Percentiles rank a stretch among this genome's conserved stretches.
phyloP scores from a whole-genome alignment of 805 yeast species.

The Komagataella pseudopastoris region DNA sequence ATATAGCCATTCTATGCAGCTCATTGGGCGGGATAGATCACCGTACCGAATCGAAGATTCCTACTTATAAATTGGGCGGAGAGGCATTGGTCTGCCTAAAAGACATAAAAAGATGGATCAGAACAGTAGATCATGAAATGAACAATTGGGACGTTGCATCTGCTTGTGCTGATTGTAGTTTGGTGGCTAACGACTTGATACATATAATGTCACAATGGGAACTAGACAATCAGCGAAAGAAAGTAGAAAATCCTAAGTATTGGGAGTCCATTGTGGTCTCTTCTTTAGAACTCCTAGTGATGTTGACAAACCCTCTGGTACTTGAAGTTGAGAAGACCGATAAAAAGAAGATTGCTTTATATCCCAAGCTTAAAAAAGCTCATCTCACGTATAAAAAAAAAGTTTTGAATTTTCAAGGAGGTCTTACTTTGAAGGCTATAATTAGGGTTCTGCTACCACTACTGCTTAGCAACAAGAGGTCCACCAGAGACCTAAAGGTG shows the following conservation, averaged over 20 bases:
- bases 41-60: slow-evolving; percentile 24
- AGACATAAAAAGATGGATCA: slow-evolving; percentile 83
- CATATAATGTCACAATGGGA: slow-evolving; percentile 73
- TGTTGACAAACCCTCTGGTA: slow-evolving; percentile 77
- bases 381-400: slow-evolving; percentile 64
- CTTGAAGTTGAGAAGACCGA: slow-evolving; percentile 45
- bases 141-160: slow-evolving; percentile 70
- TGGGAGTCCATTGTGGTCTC: slow-evolving; percentile 56
- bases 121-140: slow-evolving; percentile 63
- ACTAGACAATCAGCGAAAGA: slow-evolving; percentile 16
- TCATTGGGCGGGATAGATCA: slow-evolving; percentile 89
- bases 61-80: slow-evolving; percentile 69
- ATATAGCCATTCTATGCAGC: slow-evolving; percentile 68
- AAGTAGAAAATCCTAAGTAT: slow-evolving; percentile 20
- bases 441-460: slow-evolving; percentile 57
- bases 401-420: slow-evolving; percentile 42
- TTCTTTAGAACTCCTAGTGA: slow-evolving; percentile 67
- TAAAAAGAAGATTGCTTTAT: slow-evolving; percentile 40
- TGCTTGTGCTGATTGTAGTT: slow-evolving; percentile 71
- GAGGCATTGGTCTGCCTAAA: slow-evolving; percentile 80
- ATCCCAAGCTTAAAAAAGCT: slow-evolving; percentile 46
- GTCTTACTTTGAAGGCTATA: slow-evolving; percentile 54
- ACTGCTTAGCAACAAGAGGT: slow-evolving; percentile 41
- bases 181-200: slow-evolving; percentile 59
- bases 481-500: slow-evolving; percentile 57